Conservation (phyloP, 2,329 filamentous ascomycete species). For the Trichoderma atroviride region DNA sequence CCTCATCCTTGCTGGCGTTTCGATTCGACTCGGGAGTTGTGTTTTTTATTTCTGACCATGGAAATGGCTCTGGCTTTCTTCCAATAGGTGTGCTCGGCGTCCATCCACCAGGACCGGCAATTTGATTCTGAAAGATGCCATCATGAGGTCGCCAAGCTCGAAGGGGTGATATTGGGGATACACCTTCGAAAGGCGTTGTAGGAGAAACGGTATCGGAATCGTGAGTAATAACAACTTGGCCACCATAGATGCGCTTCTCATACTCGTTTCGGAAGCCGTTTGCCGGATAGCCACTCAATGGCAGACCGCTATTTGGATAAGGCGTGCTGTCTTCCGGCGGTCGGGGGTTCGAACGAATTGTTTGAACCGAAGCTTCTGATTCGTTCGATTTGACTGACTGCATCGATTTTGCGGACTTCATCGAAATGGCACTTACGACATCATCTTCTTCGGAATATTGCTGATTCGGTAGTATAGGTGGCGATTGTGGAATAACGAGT, state of each 20-base stretch:
- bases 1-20: neutral
- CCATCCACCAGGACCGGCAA: constrained; percentile 24
- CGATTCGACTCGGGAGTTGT: neutral
- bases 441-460: constrained; percentile 17
- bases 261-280: constrained; percentile 22
- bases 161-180: constrained; percentile 28
- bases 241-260: constrained; percentile 31
- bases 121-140: constrained; percentile 28
- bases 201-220: constrained; percentile 22
- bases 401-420: constrained; percentile 31
- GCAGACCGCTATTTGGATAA: constrained; percentile 33
- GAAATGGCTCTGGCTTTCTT: constrained; percentile 32
- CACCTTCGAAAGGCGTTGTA: constrained; percentile 31
- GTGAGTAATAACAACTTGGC: constrained; percentile 26
- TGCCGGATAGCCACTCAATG: constrained; percentile 32
- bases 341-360: constrained; percentile 35
- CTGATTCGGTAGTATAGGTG: constrained; percentile 25
- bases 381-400: constrained; percentile 31
- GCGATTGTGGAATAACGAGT: constrained; percentile 35
- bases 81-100: constrained; percentile 30
- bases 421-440: constrained; percentile 30
- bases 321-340: constrained; percentile 39
- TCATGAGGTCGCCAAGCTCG: constrained; percentile 33
- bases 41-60: constrained; percentile 31
- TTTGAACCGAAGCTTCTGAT: constrained; percentile 33